phyloP scores from a whole-genome alignment of 2,329 filamentous ascomycete genomes.

The Trichoderma oligosporum region DNA sequence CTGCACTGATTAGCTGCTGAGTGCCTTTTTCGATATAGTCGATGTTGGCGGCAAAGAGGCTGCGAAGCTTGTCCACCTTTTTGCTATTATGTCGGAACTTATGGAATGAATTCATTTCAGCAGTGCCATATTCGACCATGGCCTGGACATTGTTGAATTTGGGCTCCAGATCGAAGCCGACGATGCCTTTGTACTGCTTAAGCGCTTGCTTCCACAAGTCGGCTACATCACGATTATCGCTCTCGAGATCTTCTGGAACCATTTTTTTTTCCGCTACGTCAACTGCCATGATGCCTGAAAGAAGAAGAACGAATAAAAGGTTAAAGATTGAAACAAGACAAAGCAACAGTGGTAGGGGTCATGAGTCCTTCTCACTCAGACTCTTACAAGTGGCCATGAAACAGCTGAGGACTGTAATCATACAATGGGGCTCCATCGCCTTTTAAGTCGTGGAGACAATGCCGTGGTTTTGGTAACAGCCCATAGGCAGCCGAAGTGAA shows the following conservation, averaged over 20 bases:
- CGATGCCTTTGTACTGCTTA: conserved; percentile 32
- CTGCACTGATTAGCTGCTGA: conserved; percentile 30
- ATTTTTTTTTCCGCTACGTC: background rate
- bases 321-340: background rate
- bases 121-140: conserved; percentile 28
- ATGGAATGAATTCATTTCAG: conserved; percentile 33
- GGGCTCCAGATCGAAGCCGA: conserved; percentile 31
- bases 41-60: conserved; percentile 29
- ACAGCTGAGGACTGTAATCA: background rate
- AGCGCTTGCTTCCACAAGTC: conserved; percentile 34
- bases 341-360: background rate
- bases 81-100: conserved; percentile 34
- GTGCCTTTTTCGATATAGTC: conserved; percentile 31
- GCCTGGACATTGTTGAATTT: conserved; percentile 29
- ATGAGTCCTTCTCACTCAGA: background rate
- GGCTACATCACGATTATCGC: conserved; percentile 30
- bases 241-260: conserved; percentile 23
- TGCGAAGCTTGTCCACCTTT: conserved; percentile 33
- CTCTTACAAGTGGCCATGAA: background rate
- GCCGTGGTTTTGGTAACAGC: background rate
- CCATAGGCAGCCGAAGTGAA: background rate
- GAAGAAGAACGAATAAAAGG: background rate
- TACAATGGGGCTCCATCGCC: background rate
- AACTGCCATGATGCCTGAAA: conserved; percentile 1
- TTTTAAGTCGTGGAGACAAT: background rate